Evolutionary conservation across 225 moss, liverwort and hornwort genomes (phyloP), one percentile per base, ranked within the genome.

Genomic region (Sphagnum tenellum): DNA sequence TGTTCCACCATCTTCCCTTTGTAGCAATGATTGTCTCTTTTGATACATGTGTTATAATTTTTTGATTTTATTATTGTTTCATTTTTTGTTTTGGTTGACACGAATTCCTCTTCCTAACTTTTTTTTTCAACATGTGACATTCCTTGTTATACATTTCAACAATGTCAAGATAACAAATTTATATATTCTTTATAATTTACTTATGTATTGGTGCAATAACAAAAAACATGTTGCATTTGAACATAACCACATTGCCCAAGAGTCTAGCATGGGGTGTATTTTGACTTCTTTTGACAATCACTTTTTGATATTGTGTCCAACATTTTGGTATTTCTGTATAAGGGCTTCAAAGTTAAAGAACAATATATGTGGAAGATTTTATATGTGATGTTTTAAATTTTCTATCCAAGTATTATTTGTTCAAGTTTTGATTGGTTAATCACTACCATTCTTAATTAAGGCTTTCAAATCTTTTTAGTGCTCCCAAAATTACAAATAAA

Each of bases 251-350:
- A 91, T 88, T 51, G 94, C 94, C 2, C 83, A 87, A 44, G 89
- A 89, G 69, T 74, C 79, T 51, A 82, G 91, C 89, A 85, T 95
- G 61, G 91, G 88, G 52, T 78, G 82, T 7, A 67, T 95, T 44
- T 72, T 95, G 57, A 66, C 86, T 46, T 87, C 94, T 1, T 95
- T 95, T 65, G 94, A 95, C 63, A 88, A 91, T 66, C 93, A 89
- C 57, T 98, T 98, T 74, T 98, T 92, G 96, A 98, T 98, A 70
- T 93, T 8, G 96, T 98, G 3, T 93, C 96, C 58, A 98, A 98
- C 78, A 98, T 98, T 67, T 71, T 98, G 70, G 63, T 98, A 64
- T 88, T 89, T 47, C 82, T 98, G 47, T 98, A 93, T 74, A 98
- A 98, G 79, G 96, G 96, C 11, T 85, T 82, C 5, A 93, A 93